These are phyloP conservation scores for Rhizopus delemar DNA, from an alignment of 371 early-diverging fungal genomes.

Conservation along the genomic window DNA sequence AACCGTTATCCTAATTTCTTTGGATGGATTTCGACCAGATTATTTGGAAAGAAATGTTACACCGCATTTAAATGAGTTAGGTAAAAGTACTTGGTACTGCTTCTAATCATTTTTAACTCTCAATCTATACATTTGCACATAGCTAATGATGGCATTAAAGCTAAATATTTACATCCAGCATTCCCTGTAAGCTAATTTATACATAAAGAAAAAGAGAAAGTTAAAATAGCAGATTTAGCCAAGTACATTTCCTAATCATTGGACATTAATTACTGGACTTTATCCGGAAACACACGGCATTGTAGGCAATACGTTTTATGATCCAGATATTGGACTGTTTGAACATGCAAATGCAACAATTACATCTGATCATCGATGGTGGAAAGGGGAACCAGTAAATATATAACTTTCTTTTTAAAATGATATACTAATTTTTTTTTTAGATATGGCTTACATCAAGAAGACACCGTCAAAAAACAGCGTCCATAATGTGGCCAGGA, in stretches of 20 bases:
- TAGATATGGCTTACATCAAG: conserved; percentile 90
- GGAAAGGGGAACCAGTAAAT: conserved; percentile 83
- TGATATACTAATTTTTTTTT: conserved; percentile 2
- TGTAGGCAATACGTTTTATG: conserved; percentile 87
- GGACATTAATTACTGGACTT: conserved; percentile 87
- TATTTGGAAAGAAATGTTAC: conserved; percentile 79
- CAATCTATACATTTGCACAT: conserved; percentile 1
- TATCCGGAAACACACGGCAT: conserved; percentile 93
- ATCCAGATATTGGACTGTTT: conserved; percentile 74
- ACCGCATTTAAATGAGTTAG: conserved; percentile 64
- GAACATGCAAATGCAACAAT: conserved; percentile 65
- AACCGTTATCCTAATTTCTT: conserved; percentile 83
- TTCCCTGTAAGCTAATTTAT: conserved; percentile 60
- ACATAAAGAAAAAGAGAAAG: background rate
- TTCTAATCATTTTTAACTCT: background rate
- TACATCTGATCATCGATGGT: conserved; percentile 73
- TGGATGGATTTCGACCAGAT: conserved; percentile 91
- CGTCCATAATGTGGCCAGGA: conserved; percentile 91
- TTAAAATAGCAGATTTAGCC: background rate
- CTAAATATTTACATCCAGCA: conserved; percentile 72
- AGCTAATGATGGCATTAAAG: conserved; percentile 52
- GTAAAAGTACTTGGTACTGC: conserved; percentile 30
- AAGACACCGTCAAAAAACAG: conserved; percentile 66
- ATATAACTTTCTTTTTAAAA: conserved; percentile 1
- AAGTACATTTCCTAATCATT: conserved; percentile 90